A percentile compares a stretch with the other conserved stretches of the same genome.
These are phyloP conservation scores for Huiozyma naganishii DNA, from an alignment of 805 yeast genomes.

Conservation along the genomic window DNA sequence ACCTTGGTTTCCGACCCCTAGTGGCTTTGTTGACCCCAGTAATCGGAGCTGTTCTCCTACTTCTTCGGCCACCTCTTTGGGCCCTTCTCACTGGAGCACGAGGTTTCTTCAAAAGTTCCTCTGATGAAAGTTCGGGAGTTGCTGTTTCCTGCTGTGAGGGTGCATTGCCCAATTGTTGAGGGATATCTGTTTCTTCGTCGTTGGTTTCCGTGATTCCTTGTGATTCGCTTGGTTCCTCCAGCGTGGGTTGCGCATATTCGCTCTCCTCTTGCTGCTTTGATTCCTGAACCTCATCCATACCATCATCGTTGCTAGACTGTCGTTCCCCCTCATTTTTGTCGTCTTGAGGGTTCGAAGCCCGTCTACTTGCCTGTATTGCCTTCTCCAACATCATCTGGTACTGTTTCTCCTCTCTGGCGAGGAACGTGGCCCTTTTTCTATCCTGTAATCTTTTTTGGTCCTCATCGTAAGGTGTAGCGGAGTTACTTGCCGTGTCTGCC, in stretches of 20 bases:
- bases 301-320: neutral
- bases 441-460: conserved; percentile 21
- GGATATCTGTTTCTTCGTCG: conserved; percentile 5
- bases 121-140: neutral
- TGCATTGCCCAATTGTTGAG: conserved; percentile 3
- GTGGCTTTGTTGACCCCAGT: conserved; percentile 9
- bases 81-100: conserved; percentile 2
- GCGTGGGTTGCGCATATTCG: neutral
- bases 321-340: neutral
- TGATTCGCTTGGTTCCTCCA: neutral
- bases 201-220: neutral
- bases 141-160: neutral
- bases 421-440: conserved; percentile 30
- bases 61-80: conserved; percentile 8
- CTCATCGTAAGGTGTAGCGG: conserved; percentile 10
- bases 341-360: conserved; percentile 23
- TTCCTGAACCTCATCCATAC: neutral
- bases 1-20: neutral
- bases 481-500: conserved; percentile 1
- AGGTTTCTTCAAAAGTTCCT: neutral
- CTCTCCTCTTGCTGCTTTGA: neutral
- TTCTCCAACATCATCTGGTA: conserved; percentile 33
- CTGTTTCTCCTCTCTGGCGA: conserved; percentile 35
- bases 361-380: conserved; percentile 32
- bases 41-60: conserved; percentile 8